Conservation (phyloP, 2,329 filamentous ascomycete genomes). For the Huntiella abstrusa region DNA sequence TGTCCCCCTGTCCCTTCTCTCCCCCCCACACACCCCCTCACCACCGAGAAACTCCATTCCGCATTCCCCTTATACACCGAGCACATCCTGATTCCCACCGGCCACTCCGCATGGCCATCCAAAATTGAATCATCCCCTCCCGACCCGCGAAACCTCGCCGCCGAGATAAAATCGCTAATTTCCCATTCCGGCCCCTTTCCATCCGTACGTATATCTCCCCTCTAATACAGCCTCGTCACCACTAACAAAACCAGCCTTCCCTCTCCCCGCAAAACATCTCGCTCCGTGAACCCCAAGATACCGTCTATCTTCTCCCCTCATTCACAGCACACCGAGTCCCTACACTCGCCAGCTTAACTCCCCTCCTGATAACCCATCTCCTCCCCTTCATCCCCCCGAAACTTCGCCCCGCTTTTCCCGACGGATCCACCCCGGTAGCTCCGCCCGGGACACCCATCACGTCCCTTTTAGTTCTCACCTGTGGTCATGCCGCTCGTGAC, state of each 20-base stretch:
- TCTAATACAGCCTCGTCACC: slow-evolving; percentile 52
- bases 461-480: slow-evolving; percentile 62
- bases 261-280: slow-evolving; percentile 27
- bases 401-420: slow-evolving; percentile 27
- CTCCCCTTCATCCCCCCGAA: slow-evolving; percentile 1
- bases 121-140: slow-evolving; percentile 46
- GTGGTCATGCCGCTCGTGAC: slow-evolving; percentile 71
- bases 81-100: slow-evolving; percentile 71
- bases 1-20: slow-evolving; percentile 49
- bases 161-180: slow-evolving; percentile 52
- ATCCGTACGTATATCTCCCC: slow-evolving; percentile 67
- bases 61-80: slow-evolving; percentile 54
- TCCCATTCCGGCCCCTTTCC: slow-evolving; percentile 20
- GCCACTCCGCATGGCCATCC: slow-evolving; percentile 61
- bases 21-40: slow-evolving; percentile 54
- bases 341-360: slow-evolving; percentile 43
- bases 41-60: slow-evolving; percentile 32
- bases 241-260: slow-evolving; percentile 22
- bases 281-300: slow-evolving; percentile 21
- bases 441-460: slow-evolving; percentile 32
- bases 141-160: slow-evolving; percentile 33
- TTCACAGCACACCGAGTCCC: slow-evolving; percentile 60
- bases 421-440: slow-evolving; percentile 35
- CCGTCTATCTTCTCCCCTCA: slow-evolving; percentile 60
- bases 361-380: background rate